Conservation (phyloP, 176 grass and related monocot genomes). For the Aechmea fasciata region DNA sequence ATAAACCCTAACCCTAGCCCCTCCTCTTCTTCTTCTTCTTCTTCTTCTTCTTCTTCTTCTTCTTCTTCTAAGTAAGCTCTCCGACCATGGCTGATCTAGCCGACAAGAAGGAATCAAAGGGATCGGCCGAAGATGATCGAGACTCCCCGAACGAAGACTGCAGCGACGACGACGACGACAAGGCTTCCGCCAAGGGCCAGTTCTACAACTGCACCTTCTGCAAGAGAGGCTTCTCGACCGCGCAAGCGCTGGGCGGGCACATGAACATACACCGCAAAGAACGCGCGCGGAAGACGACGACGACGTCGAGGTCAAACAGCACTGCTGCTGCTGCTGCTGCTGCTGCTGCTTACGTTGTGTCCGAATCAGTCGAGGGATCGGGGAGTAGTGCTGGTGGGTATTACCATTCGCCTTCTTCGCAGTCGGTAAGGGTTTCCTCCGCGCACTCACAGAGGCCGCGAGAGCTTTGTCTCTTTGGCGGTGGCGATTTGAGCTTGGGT, state of each 20-base stretch:
- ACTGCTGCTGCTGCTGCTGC: background rate
- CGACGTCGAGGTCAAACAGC: background rate
- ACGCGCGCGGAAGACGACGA: background rate
- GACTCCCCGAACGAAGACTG: background rate
- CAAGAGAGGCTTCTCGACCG: slow-evolving; percentile 73
- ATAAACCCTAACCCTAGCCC: background rate
- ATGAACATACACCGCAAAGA: slow-evolving; percentile 84
- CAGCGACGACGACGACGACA: background rate
- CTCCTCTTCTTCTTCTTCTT: background rate
- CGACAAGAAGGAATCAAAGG: background rate
- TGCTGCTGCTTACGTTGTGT: background rate
- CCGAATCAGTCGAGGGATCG: background rate
- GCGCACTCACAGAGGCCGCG: slow-evolving; percentile 12
- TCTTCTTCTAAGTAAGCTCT: background rate
- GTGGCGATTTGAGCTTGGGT: background rate
- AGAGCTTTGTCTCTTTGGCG: slow-evolving; percentile 54
- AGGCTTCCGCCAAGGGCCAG: slow-evolving; percentile 15
- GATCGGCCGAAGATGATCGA: background rate
- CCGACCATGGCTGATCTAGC: background rate
- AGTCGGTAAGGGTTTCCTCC: background rate
- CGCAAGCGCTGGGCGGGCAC: slow-evolving; percentile 80
- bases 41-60: background rate
- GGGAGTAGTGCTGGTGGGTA: background rate
- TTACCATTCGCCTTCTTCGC: background rate
- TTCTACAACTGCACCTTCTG: slow-evolving; percentile 82